Conservation (phyloP, 1,284 basidiomycete genomes). For the Moesziomyces parantarcticus region DNA sequence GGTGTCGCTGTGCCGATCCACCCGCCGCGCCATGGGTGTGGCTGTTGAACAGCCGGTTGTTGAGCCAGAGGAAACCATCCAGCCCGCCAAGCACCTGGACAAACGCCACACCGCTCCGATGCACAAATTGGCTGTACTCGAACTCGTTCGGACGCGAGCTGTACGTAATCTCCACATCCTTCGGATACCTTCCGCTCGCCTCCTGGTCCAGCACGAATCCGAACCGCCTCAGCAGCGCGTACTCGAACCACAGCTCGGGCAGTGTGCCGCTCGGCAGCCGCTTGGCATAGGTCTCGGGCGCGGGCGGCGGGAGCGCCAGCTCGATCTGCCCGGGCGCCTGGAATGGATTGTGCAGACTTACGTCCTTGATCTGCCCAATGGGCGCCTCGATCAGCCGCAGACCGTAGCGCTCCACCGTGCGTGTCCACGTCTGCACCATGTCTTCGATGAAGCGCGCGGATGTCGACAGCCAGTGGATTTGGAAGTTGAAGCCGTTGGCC, state of each 20-base stretch:
- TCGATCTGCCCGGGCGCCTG: slow-evolving; percentile 63
- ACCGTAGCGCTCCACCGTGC: slow-evolving; percentile 88
- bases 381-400: slow-evolving; percentile 85
- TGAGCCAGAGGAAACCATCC: slow-evolving; percentile 66
- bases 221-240: slow-evolving; percentile 57
- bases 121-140: slow-evolving; percentile 65
- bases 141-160: slow-evolving; percentile 63
- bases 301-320: slow-evolving; percentile 60
- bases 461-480: slow-evolving; percentile 96
- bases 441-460: slow-evolving; percentile 96
- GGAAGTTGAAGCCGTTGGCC: slow-evolving; percentile 70
- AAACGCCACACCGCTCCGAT: slow-evolving; percentile 63
- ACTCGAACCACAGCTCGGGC: slow-evolving; percentile 62
- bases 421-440: slow-evolving; percentile 82
- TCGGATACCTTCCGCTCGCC: slow-evolving; percentile 52
- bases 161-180: slow-evolving; percentile 58
- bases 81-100: slow-evolving; percentile 63
- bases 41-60: slow-evolving; percentile 62
- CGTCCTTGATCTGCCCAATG: slow-evolving; percentile 66
- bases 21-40: slow-evolving; percentile 23
- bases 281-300: slow-evolving; percentile 40
- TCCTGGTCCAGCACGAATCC: slow-evolving; percentile 67
- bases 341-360: slow-evolving; percentile 64
- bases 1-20: neutral
- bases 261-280: slow-evolving; percentile 46